Conservation (phyloP, 768 basidiomycete species). For the Trametes coccinea region DNA sequence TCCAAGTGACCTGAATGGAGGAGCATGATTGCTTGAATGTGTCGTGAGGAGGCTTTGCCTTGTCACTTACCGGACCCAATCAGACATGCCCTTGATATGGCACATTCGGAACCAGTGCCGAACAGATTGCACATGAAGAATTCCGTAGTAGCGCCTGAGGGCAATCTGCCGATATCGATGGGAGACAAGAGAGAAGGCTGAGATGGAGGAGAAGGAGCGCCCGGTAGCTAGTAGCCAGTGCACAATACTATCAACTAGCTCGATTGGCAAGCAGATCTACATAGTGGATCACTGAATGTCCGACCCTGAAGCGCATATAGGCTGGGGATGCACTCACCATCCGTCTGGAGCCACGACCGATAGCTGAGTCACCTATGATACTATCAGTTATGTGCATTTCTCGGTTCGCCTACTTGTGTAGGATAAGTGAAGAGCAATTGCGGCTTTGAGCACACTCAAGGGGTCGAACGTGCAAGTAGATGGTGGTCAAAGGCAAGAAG, state of each 20-base stretch:
- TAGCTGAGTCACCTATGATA: too few species aligned
- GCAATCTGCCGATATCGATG: conserved; percentile 32
- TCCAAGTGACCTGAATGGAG: conserved; percentile 23
- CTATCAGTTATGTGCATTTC: too few species aligned
- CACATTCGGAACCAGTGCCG: conserved; percentile 19
- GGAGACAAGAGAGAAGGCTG: conserved; percentile 30
- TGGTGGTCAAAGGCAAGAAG: neutral
- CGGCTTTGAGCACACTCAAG: too few species aligned
- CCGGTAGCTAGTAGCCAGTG: conserved; percentile 19
- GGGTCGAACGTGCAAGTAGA: neutral
- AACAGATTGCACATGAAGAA: conserved; percentile 20
- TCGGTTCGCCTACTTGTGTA: too few species aligned
- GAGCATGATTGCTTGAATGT: conserved; percentile 20
- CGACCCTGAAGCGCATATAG: neutral
- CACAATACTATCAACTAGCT: conserved; percentile 32
- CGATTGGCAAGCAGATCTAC: conserved; percentile 17
- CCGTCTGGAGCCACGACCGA: neutral
- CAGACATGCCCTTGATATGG: conserved; percentile 24
- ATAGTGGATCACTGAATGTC: too few species aligned
- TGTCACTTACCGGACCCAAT: conserved; percentile 33
- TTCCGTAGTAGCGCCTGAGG: conserved; percentile 30
- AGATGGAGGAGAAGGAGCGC: conserved; percentile 28
- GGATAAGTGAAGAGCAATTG: too few species aligned
- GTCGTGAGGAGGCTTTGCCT: neutral
- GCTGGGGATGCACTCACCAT: neutral